Conservation (phyloP, 2,329 filamentous ascomycete species). For the Raffaelea albimanens region DNA sequence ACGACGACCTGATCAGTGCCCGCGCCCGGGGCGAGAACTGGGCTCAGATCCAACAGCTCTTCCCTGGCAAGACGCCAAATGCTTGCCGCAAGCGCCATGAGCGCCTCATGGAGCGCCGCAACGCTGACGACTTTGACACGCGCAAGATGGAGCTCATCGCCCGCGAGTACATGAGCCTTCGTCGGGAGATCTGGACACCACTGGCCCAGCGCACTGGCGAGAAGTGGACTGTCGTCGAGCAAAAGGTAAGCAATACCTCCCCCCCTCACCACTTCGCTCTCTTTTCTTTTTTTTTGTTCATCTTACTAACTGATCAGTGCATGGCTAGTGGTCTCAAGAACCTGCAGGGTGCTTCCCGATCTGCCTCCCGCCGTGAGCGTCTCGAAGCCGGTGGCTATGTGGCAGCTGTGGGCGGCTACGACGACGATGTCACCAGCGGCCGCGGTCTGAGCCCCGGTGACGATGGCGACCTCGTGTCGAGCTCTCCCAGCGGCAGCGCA, state of each 20-base stretch:
- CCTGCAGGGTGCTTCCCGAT: slow-evolving; percentile 59
- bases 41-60: slow-evolving; percentile 68
- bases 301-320: slow-evolving; percentile 44
- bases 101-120: slow-evolving; percentile 66
- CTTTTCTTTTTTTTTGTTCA: not conserved
- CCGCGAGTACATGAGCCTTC: slow-evolving; percentile 67
- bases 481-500: slow-evolving; percentile 27
- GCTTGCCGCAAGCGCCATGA: slow-evolving; percentile 87
- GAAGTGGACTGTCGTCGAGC: slow-evolving; percentile 64
- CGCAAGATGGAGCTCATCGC: slow-evolving; percentile 66
- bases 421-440: slow-evolving; percentile 52
- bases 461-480: slow-evolving; percentile 46
- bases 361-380: slow-evolving; percentile 56
- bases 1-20: slow-evolving; percentile 62
- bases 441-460: slow-evolving; percentile 53
- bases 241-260: slow-evolving; percentile 43
- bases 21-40: slow-evolving; percentile 72
- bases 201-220: slow-evolving; percentile 70
- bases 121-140: slow-evolving; percentile 69
- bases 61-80: slow-evolving; percentile 69
- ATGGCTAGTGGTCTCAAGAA: slow-evolving; percentile 80
- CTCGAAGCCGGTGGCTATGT: slow-evolving; percentile 36
- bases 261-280: not conserved
- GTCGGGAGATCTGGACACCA: slow-evolving; percentile 72
- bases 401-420: slow-evolving; percentile 37